Base-by-base conservation (phyloP, 2,329 filamentous ascomycete genomes). In the Hypoxylon sp. region DNA sequence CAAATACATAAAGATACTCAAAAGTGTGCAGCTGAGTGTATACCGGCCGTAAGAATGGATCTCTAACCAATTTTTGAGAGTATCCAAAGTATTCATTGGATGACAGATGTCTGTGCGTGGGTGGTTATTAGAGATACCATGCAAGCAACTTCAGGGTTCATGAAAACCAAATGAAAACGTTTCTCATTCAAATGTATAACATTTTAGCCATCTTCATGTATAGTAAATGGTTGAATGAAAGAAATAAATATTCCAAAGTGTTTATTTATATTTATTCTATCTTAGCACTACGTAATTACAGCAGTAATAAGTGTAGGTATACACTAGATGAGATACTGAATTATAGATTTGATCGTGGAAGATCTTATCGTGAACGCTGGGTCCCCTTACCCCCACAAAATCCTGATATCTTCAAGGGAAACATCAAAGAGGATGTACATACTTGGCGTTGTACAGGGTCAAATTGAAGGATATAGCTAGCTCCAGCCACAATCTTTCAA, bases 41-140 rank as follows among this genome's bases (percentile, higher is more conserved):
- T 24, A 60, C 44, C 56, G 56, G 56, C 56, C 56, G 56, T 60
- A 60, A 52, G 47, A 52, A 60, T 60, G 56, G 56, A 51, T 37
- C 22, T 55, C 33, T 10, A 47, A 55, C 42, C 56, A 60, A 60
- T 60, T 60, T 24, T 52, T 4, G 31, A 24, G 22, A 51, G 17
- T 26, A 51, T 42, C 56, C 31, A 46, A 58, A 37, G 54, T 14
- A 48, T 42, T 13, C 39, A 42, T 44, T 60, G 56, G 56, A n/a
- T 29, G 47, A 5, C 42, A 22, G 35, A 60, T 42, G 47, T 60
- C 56, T 51, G 56, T 51, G 56, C 56, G 24, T 11, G 8, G 24
- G 19, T 46, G 47, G 35, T 52, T 51, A 39, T 58, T 50, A 33
- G 26, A 47, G 44, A 24, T 47, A 19, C 24, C 54, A 46, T 44